These are phyloP conservation scores for Alternaria solani DNA, from an alignment of 2,329 filamentous ascomycete genomes.

Conservation along the genomic window DNA sequence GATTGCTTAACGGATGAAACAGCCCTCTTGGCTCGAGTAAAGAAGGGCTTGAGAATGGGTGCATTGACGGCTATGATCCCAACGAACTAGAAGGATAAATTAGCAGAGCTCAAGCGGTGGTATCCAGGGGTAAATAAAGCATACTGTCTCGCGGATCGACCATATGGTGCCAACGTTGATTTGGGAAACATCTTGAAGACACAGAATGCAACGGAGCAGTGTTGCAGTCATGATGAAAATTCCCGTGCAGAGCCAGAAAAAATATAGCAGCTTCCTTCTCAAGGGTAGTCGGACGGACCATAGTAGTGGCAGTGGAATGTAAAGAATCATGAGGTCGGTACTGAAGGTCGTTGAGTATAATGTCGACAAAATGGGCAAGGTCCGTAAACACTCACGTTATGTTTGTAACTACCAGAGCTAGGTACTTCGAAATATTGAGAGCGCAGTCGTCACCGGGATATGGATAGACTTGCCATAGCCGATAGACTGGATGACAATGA, in stretches of 20 bases:
- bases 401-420: conserved; percentile 15
- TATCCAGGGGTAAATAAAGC: no score
- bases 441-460: conserved; percentile 19
- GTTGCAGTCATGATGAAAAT: conserved; percentile 9
- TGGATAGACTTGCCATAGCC: conserved; percentile 21
- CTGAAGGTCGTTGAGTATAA: neutral
- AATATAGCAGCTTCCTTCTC: conserved; percentile 1
- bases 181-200: conserved; percentile 11
- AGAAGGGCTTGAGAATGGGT: conserved; percentile 9
- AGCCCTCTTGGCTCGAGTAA: conserved; percentile 1
- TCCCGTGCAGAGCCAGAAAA: conserved; percentile 6
- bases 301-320: conserved; percentile 5
- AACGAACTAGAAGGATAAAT: neutral
- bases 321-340: conserved; percentile 11
- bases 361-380: neutral
- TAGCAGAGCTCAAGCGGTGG: neutral
- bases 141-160: conserved; percentile 13
- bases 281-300: conserved; percentile 6
- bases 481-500: conserved; percentile 16
- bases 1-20: conserved; percentile 1
- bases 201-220: conserved; percentile 5
- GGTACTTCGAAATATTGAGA: conserved; percentile 19
- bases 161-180: conserved; percentile 12
- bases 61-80: conserved; percentile 10
- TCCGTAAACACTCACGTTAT: conserved; percentile 2